phyloP scores from a whole-genome alignment of 768 basidiomycete genomes.

The Inosperma sp. region DNA sequence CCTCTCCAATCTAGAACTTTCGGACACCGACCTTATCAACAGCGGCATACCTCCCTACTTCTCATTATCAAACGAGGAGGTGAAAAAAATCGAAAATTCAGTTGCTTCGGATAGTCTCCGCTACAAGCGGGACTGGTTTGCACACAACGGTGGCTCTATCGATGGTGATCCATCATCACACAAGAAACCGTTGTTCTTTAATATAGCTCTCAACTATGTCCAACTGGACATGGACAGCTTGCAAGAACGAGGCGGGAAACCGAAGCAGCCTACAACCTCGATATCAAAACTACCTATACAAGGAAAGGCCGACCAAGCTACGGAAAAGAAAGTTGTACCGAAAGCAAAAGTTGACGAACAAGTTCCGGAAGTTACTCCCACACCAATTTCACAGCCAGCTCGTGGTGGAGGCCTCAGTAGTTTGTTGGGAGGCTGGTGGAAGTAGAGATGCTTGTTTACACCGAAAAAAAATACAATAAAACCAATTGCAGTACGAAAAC shows the following conservation, averaged over 20 bases:
- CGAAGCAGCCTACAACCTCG: slow-evolving; percentile 20
- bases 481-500: neutral
- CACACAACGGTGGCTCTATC: slow-evolving; percentile 63
- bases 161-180: slow-evolving; percentile 43
- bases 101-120: slow-evolving; percentile 44
- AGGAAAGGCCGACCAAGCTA: slow-evolving; percentile 18
- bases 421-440: slow-evolving; percentile 84
- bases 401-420: slow-evolving; percentile 58
- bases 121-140: slow-evolving; percentile 75
- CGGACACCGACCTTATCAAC: slow-evolving; percentile 44
- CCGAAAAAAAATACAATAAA: neutral
- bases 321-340: slow-evolving; percentile 45
- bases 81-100: slow-evolving; percentile 50
- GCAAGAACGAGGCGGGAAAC: slow-evolving; percentile 64
- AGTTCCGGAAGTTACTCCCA: slow-evolving; percentile 48
- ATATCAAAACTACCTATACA: slow-evolving; percentile 23
- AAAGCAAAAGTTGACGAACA: slow-evolving; percentile 58
- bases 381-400: slow-evolving; percentile 36
- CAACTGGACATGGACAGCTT: slow-evolving; percentile 80
- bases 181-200: slow-evolving; percentile 89
- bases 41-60: slow-evolving; percentile 47
- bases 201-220: slow-evolving; percentile 91
- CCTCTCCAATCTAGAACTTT: slow-evolving; percentile 45
- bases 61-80: slow-evolving; percentile 40
- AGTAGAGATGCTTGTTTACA: slow-evolving; percentile 29